These are phyloP conservation scores for Fusarium burgessii DNA, from an alignment of 2,329 filamentous ascomycete genomes.

Conservation along the genomic window DNA sequence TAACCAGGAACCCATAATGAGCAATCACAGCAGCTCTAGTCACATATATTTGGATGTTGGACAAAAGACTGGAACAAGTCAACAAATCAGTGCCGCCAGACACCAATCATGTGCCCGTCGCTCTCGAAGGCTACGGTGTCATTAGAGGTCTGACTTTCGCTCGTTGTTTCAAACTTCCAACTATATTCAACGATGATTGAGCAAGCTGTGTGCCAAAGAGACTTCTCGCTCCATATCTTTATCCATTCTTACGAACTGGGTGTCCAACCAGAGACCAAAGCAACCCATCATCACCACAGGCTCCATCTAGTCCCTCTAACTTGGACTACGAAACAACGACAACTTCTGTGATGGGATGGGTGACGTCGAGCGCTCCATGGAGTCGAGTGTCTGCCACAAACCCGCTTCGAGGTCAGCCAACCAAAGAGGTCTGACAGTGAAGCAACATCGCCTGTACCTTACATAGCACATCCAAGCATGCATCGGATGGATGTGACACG, in stretches of 20 bases:
- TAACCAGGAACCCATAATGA: constrained; percentile 10
- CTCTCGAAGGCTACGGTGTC: constrained; percentile 12
- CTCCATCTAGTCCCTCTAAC: constrained; percentile 40
- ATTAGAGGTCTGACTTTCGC: constrained; percentile 23
- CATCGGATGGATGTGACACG: constrained; percentile 47
- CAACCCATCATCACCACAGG: constrained; percentile 30
- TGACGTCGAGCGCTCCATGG: constrained; percentile 43
- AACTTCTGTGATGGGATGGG: constrained; percentile 27
- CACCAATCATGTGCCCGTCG: background rate
- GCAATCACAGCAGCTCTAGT: constrained; percentile 11
- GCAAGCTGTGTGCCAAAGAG: constrained; percentile 26
- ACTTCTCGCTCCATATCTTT: constrained; percentile 17
- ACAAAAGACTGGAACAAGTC: constrained; percentile 13
- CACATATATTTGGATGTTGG: constrained; percentile 8
- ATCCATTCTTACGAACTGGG: constrained; percentile 1
- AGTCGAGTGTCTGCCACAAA: constrained; percentile 32
- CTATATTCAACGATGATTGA: constrained; percentile 23
- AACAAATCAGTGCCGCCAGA: constrained; percentile 16
- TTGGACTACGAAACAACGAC: constrained; percentile 19
- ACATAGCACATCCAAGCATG: constrained; percentile 43
- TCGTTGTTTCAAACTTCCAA: constrained; percentile 35
- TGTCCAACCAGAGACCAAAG: constrained; percentile 37
- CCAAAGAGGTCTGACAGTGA: constrained; percentile 15
- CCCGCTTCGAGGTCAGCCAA: constrained; percentile 32
- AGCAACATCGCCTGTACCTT: constrained; percentile 45